Evolutionary conservation across 148 eudicot species (phyloP).

Genomic region (Arctostaphylos glauca): DNA sequence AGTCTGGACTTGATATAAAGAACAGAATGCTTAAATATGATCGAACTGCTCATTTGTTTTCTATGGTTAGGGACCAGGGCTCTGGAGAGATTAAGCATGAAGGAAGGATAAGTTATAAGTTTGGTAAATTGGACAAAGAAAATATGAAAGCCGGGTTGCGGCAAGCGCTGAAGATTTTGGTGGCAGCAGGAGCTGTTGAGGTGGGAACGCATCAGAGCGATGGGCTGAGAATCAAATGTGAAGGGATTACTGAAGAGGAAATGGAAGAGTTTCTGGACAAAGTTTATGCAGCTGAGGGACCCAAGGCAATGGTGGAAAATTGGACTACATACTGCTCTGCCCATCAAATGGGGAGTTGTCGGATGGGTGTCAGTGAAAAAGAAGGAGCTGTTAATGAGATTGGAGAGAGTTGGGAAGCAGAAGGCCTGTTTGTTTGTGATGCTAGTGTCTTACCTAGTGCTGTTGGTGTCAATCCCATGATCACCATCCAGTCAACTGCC

Average conservation of each 20-base stretch:
- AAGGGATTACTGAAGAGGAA: constrained; percentile 39
- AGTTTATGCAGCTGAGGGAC: constrained; percentile 51
- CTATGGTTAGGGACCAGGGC: constrained; percentile 34
- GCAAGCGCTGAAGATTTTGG: constrained; percentile 51
- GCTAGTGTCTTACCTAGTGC: constrained; percentile 77
- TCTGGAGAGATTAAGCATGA: constrained; percentile 31
- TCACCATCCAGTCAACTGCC: constrained; percentile 75
- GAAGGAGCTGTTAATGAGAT: constrained; percentile 71
- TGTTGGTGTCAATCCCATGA: constrained; percentile 90
- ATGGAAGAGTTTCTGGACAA: constrained; percentile 56
- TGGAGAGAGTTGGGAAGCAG: constrained; percentile 88
- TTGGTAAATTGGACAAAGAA: constrained; percentile 22
- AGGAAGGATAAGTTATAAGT: constrained; percentile 27
- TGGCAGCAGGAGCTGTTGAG: constrained; percentile 84
- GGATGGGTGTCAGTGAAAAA: constrained; percentile 56
- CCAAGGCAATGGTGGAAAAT: constrained; percentile 28
- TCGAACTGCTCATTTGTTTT: constrained; percentile 31
- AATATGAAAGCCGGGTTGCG: constrained; percentile 29
- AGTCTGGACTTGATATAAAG: constrained; percentile 36
- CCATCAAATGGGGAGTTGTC: constrained; percentile 92
- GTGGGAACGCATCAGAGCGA: constrained; percentile 69
- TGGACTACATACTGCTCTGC: constrained; percentile 71
- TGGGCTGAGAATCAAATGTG: constrained; percentile 53
- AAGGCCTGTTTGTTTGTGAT: constrained; percentile 74
- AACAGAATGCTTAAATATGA: constrained; percentile 31